These are phyloP conservation scores for Trametes cubensis DNA, from an alignment of 768 basidiomycete species.

Conservation along the genomic window DNA sequence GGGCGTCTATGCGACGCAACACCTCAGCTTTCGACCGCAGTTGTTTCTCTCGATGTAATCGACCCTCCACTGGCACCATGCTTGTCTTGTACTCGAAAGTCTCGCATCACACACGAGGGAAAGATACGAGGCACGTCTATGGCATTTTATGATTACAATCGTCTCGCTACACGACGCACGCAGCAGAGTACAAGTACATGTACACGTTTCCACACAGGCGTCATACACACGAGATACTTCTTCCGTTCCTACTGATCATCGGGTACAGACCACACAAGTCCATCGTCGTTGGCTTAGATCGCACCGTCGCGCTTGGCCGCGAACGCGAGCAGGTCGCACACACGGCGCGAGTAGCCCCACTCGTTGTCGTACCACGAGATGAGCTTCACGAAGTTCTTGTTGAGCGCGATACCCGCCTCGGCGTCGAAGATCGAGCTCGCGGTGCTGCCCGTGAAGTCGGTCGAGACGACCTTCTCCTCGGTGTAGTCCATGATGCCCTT, in stretches of 20 bases:
- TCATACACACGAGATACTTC: constrained; percentile 12
- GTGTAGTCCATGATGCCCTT: constrained; percentile 88
- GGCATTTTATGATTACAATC: constrained; percentile 21
- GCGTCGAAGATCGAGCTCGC: constrained; percentile 94
- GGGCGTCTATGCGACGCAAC: not conserved
- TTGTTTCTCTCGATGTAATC: too few species aligned
- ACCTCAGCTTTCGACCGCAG: too few species aligned
- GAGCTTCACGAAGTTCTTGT: constrained; percentile 93
- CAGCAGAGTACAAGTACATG: constrained; percentile 16
- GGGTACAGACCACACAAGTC: too few species aligned
- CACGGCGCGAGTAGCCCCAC: constrained; percentile 92
- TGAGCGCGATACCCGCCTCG: constrained; percentile 88
- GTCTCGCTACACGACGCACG: constrained; percentile 13
- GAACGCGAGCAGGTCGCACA: constrained; percentile 84
- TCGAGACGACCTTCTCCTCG: constrained; percentile 90
- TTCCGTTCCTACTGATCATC: not conserved
- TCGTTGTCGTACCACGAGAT: constrained; percentile 96
- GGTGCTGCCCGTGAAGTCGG: constrained; percentile 83
- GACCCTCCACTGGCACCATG: too few species aligned
- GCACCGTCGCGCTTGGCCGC: constrained; percentile 72
- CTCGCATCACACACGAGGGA: not conserved
- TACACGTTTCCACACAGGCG: constrained; percentile 7
- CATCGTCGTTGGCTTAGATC: constrained; percentile 20
- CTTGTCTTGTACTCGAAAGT: too few species aligned
- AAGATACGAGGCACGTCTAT: constrained; percentile 16